Base-by-base conservation (phyloP, 1,139 yeast genomes). In the Arxiozyma telluris region DNA sequence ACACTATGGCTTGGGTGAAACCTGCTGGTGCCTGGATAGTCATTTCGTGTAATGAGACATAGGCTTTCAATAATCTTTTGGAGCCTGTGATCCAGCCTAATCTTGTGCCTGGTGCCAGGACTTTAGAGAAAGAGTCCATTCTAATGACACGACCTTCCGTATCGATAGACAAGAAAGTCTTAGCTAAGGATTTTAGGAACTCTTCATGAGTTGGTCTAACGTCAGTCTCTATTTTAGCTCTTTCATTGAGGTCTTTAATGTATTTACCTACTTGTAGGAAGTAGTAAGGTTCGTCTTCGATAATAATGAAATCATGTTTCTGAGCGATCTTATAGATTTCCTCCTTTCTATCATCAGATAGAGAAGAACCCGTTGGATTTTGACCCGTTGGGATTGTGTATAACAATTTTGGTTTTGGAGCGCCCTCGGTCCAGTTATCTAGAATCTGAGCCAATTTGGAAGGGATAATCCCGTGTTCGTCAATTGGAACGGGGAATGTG, bases 241-340 rank as follows among this genome's bases (percentile, higher is more conserved):
- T 64, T 52, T 55, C 64, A 63, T 63, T 76, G 66, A 56, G 46
- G 57, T 64, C 66, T 42, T 53, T 56, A 27, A 75, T 75, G 72
- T 84, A 87, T 52, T 80, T 65, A 57, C 82, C 88, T 90, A 88
- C 86, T 73, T 90, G 97, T 69, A 90, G 77, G 76, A 87, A 90
- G 76, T 87, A 90, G 79, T 90, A 90, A 48, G 98, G 98, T 73
- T 91, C 98, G 70, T 91, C 98, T 74, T 91, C 98, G 53, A 90
- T 72, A 58, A 91, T 83, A 50, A 91, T 64, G 68, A 91, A 77
- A 72, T 91, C 96, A 70, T 89, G 87, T 73, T 87, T 83, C 65
- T 82, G 83, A 38, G 93, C 90, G 59, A 91, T 70, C 55, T 79
- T 75, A 72, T 89, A 90, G 56, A 91, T 77, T 51, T 76, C 79